A percentile compares a stretch with the other conserved stretches of the same genome.
These are phyloP conservation scores for Blastomyces percursus DNA, from an alignment of 2,329 filamentous ascomycete species.

Conservation along the genomic window DNA sequence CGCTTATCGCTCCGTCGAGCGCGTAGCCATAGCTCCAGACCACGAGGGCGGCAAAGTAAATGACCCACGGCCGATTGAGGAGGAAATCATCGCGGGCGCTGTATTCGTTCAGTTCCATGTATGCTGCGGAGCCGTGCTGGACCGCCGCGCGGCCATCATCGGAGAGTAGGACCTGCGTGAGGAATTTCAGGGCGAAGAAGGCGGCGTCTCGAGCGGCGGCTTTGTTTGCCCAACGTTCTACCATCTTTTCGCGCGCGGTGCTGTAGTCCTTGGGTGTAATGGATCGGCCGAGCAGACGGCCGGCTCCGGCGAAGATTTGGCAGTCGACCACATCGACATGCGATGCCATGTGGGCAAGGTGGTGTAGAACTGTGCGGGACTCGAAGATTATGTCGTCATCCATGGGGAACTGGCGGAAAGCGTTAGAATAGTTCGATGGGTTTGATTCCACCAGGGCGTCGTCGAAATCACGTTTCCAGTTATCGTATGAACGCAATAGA, in stretches of 20 bases:
- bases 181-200: slow-evolving; percentile 82
- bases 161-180: slow-evolving; percentile 70
- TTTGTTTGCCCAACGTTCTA: slow-evolving; percentile 76
- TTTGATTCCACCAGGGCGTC: slow-evolving; percentile 53
- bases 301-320: slow-evolving; percentile 86
- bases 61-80: slow-evolving; percentile 85
- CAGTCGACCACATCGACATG: slow-evolving; percentile 96
- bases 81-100: slow-evolving; percentile 78
- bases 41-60: slow-evolving; percentile 85
- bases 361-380: slow-evolving; percentile 77
- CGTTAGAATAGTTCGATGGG: slow-evolving; percentile 15
- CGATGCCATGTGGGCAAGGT: slow-evolving; percentile 94
- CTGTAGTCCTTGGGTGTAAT: slow-evolving; percentile 74
- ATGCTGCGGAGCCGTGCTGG: slow-evolving; percentile 5
- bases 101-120: slow-evolving; percentile 42
- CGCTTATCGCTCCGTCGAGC: slow-evolving; percentile 62
- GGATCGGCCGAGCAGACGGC: slow-evolving; percentile 69
- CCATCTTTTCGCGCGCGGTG: slow-evolving; percentile 72
- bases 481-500: slow-evolving; percentile 78
- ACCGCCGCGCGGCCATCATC: slow-evolving; percentile 34
- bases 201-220: slow-evolving; percentile 82
- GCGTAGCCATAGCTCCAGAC: slow-evolving; percentile 95
- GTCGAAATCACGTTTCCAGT: slow-evolving; percentile 89
- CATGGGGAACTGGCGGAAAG: slow-evolving; percentile 25
- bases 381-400: slow-evolving; percentile 68